Conservation (phyloP, 2,329 filamentous ascomycete genomes). For the Cordyceps cicadae region DNA sequence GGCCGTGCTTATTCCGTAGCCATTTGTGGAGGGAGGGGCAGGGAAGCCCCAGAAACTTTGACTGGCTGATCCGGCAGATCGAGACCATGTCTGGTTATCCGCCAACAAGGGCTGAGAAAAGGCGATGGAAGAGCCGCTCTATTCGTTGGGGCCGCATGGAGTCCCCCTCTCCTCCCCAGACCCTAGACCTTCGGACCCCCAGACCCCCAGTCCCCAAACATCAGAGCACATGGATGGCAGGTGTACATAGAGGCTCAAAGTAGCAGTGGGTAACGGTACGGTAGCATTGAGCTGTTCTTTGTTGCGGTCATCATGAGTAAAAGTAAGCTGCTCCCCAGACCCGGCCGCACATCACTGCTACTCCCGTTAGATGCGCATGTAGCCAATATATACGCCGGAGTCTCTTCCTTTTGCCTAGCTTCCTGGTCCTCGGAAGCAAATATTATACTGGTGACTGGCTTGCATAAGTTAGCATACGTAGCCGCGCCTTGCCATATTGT, state of each 20-base stretch:
- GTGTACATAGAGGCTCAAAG: not conserved
- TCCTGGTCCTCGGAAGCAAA: not conserved
- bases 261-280: not conserved
- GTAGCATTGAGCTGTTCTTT: not conserved
- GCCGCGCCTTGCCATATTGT: constrained; percentile 1
- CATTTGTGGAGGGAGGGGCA: not conserved
- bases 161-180: not conserved
- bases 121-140: constrained; percentile 10
- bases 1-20: not conserved
- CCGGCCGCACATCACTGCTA: not conserved
- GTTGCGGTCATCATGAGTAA: not conserved
- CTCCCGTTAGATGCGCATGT: constrained; percentile 2
- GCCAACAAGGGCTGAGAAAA: constrained; percentile 2
- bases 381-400: constrained; percentile 2
- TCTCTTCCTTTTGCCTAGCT: not conserved
- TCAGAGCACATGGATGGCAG: not conserved
- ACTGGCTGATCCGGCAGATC: constrained; percentile 11
- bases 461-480: constrained; percentile 5
- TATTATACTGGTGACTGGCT: not conserved
- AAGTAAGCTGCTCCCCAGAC: not conserved
- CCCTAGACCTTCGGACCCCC: not conserved
- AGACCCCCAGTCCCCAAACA: not conserved
- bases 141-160: constrained; percentile 7
- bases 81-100: constrained; percentile 4
- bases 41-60: constrained; percentile 5